These are phyloP conservation scores for Chlorophyllum brunneum DNA, from an alignment of 768 basidiomycete species.

Conservation along the genomic window DNA sequence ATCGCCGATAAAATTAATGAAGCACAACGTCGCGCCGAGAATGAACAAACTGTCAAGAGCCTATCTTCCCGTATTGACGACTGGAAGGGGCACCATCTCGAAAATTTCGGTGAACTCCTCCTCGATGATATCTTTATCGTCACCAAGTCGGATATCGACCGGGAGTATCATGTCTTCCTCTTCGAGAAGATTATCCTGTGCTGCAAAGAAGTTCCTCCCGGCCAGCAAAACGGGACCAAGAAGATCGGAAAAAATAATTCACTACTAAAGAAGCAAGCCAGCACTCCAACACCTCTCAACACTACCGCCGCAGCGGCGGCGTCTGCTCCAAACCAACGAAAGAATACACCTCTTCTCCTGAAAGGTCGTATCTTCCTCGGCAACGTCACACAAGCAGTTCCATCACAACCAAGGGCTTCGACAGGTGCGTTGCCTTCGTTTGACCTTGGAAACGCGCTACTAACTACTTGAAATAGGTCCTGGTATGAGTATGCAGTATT, in stretches of 20 bases:
- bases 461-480: conserved; percentile 35
- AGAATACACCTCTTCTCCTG: conserved; percentile 76
- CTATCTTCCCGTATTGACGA: conserved; percentile 88
- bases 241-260: conserved; percentile 84
- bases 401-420: conserved; percentile 52
- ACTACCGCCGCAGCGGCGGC: conserved; percentile 42
- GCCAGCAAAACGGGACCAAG: conserved; percentile 42
- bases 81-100: conserved; percentile 97
- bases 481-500: conserved; percentile 55
- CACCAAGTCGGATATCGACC: conserved; percentile 92
- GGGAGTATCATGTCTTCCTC: conserved; percentile 97
- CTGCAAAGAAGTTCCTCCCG: conserved; percentile 85
- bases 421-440: conserved; percentile 45
- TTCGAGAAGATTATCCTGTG: conserved; percentile 99
- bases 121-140: conserved; percentile 95
- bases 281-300: conserved; percentile 40
- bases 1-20: conserved; percentile 97
- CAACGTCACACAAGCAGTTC: conserved; percentile 83
- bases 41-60: conserved; percentile 84
- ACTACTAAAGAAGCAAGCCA: conserved; percentile 79
- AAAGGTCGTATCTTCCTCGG: conserved; percentile 98
- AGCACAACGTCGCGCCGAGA: conserved; percentile 87
- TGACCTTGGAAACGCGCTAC: neutral
- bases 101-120: conserved; percentile 90
- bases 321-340: conserved; percentile 54